phyloP scores from a whole-genome alignment of 176 grass and related monocot species.

The Triticum timopheevii region DNA sequence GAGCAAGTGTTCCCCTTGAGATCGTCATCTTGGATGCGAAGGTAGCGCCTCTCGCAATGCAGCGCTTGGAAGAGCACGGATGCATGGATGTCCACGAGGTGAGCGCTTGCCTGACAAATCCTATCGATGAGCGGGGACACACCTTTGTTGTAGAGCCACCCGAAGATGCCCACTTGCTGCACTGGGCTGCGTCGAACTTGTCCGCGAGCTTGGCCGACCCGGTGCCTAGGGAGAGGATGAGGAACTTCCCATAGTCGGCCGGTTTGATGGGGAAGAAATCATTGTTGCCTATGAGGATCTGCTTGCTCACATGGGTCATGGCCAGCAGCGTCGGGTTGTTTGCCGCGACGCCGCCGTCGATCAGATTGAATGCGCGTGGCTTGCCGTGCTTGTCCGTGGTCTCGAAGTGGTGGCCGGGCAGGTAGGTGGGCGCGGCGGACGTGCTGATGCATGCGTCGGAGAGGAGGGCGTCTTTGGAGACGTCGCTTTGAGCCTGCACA shows the following conservation, averaged over 20 bases:
- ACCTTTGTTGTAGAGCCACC: constrained; percentile 59
- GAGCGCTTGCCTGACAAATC: constrained; percentile 52
- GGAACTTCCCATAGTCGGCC: constrained; percentile 34
- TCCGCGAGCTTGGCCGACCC: constrained; percentile 42
- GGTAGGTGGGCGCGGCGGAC: constrained; percentile 43
- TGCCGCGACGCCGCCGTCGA: constrained; percentile 61
- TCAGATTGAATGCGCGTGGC: constrained; percentile 48
- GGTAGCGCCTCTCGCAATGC: neutral
- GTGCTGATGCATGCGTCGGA: constrained; percentile 66
- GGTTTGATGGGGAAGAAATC: constrained; percentile 37
- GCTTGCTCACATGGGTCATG: constrained; percentile 52
- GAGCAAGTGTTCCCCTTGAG: constrained; percentile 25
- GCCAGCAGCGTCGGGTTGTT: constrained; percentile 74
- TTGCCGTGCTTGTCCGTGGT: constrained; percentile 37
- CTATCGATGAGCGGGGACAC: constrained; percentile 52
- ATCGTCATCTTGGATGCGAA: constrained; percentile 55
- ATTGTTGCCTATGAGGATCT: constrained; percentile 33
- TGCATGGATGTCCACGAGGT: constrained; percentile 65
- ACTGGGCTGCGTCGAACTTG: constrained; percentile 17
- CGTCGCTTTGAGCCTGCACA: constrained; percentile 23
- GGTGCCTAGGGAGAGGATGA: constrained; percentile 57
- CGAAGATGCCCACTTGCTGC: constrained; percentile 48
- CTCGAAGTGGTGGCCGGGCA: constrained; percentile 43
- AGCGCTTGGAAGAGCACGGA: neutral
- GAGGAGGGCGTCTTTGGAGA: constrained; percentile 40